These are phyloP conservation scores for Paramecium octaurelia DNA, from an alignment of 73 alveolate genomes.

Conservation along the genomic window DNA sequence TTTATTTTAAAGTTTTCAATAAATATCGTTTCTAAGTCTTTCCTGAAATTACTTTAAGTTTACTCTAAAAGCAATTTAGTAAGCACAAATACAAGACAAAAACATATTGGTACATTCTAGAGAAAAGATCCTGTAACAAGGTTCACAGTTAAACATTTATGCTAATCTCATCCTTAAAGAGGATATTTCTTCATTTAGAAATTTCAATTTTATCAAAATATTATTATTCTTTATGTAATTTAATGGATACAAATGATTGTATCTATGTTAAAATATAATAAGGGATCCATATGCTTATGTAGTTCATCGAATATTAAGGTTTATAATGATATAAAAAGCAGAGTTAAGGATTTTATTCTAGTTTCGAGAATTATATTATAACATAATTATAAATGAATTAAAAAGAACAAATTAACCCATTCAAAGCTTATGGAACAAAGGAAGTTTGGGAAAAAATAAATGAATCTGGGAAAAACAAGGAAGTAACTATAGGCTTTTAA, in stretches of 20 bases:
- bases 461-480: not conserved
- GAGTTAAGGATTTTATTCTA: not conserved
- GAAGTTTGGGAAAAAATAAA: constrained; percentile 37
- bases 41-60: not conserved
- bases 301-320: not conserved
- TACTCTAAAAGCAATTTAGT: not conserved
- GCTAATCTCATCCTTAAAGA: too few relatives aligned
- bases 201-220: too few relatives aligned
- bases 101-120: not conserved
- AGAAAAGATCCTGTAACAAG: too few relatives aligned
- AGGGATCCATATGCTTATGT: too few relatives aligned
- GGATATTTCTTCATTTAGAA: too few relatives aligned
- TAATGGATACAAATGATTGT: too few relatives aligned
- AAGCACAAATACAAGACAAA: not conserved
- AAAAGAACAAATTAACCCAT: constrained; percentile 14
- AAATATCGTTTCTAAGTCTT: not conserved
- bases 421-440: constrained; percentile 32
- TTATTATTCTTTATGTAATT: too few relatives aligned
- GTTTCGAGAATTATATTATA: not conserved
- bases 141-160: too few relatives aligned
- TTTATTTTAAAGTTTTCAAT: not conserved
- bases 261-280: too few relatives aligned
- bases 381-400: not conserved
- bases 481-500: not conserved
- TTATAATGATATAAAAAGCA: not conserved